Conservation (phyloP, 805 yeast genomes). For the Metschnikowia colocasiae region DNA sequence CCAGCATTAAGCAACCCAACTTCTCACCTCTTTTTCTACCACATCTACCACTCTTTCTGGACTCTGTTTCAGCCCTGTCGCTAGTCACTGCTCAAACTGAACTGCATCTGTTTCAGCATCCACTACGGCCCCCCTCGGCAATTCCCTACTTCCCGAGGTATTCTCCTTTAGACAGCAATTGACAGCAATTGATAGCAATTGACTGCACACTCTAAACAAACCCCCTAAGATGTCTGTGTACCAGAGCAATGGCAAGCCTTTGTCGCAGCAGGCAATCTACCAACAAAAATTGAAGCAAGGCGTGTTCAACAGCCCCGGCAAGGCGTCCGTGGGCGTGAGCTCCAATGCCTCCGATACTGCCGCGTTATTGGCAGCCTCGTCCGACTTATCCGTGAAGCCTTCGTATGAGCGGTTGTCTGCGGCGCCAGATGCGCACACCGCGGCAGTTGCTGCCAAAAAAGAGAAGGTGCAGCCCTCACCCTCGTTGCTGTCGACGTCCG, state of each 20-base stretch:
- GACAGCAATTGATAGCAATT: background rate
- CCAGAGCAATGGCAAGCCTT: constrained; percentile 66
- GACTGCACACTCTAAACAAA: background rate
- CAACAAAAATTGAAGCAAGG: constrained; percentile 72
- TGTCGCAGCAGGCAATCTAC: constrained; percentile 71
- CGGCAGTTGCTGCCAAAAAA: constrained; percentile 48
- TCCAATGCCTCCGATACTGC: constrained; percentile 72
- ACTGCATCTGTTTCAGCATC: background rate
- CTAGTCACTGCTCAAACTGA: background rate
- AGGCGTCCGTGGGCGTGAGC: constrained; percentile 56
- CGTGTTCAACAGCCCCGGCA: constrained; percentile 48
- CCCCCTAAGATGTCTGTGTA: constrained; percentile 46
- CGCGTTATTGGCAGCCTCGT: constrained; percentile 67
- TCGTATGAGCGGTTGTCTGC: constrained; percentile 53
- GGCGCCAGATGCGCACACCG: constrained; percentile 60
- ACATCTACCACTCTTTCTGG: background rate
- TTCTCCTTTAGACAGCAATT: background rate
- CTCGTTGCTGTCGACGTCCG: constrained; percentile 16
- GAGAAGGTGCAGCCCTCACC: constrained; percentile 24
- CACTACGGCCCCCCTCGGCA: background rate
- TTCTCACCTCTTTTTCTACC: background rate
- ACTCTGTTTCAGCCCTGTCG: background rate
- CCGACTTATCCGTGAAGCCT: constrained; percentile 60
- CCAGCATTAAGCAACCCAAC: constrained; percentile 5
- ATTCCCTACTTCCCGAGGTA: too few species aligned